Evolutionary conservation across 495 filamentous ascomycete species (phyloP), one percentile per base, ranked within the genome.

Genomic region (Zalerion maritima): DNA sequence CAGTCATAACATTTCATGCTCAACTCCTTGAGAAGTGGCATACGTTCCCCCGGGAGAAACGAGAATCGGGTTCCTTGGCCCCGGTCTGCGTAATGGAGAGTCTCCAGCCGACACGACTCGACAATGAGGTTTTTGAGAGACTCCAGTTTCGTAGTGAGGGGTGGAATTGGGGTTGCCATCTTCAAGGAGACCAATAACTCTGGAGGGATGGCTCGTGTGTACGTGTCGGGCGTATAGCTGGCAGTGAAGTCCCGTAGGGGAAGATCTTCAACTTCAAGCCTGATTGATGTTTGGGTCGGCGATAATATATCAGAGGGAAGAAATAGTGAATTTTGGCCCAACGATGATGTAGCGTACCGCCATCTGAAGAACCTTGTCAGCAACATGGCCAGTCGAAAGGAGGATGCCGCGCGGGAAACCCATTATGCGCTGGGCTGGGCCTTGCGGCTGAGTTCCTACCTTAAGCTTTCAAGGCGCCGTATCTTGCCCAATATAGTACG

Each of bases 1-100:
- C 52, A 56, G 28, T 54, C 36, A 24, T 56, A 56, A 2, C 34
- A 45, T 17, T 35, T 43, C 7, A 56, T 32, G n/a, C 11, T 41
- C 9, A 56, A 33, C 2, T 45, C 38, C 14, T 34, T 23, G 2
- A 54, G 42, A 5, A 50, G 31, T 3, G 50, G 50, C 4, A 56
- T 21, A 14, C 50, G 45, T 24, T 56, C 50, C 10, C 26, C 28
- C 3, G 8, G 36, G 3, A 28, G 24, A 6, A 56, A 50, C 9
- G 17, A 17, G 18, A 56, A 52, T 6, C 24, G 29, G 8, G 39
- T 47, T 2, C 46, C 45, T 27, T 49, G 42, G 6, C 47, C 45
- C 10, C 41, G 29, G 28, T 46, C 45, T 3, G 38, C 24, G 35
- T 49, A 49, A 15, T 40, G 31, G 22, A 55, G 33, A 7, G 24